A percentile compares a stretch with the other conserved stretches of the same genome.
phyloP scores from a whole-genome alignment of 139 green algal genomes.

The Choricystis sp. region DNA sequence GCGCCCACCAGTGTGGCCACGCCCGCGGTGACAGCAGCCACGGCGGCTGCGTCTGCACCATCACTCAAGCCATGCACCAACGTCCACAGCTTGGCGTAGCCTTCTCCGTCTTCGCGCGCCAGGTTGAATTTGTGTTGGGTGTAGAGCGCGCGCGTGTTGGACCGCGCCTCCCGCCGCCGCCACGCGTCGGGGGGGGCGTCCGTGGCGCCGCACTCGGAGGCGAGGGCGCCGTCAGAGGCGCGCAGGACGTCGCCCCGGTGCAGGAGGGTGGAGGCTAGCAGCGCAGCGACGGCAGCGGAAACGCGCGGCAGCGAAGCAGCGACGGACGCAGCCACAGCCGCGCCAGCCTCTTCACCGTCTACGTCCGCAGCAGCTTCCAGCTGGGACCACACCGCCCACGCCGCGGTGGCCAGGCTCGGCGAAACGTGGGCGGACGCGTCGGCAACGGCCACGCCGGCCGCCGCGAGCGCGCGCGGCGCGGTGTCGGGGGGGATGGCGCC shows the following conservation, averaged over 20 bases:
- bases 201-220: too few relatives aligned
- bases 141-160: conserved; percentile 50
- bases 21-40: conserved; percentile 8
- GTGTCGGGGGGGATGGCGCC: too few relatives aligned
- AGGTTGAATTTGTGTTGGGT: conserved; percentile 78
- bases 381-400: neutral
- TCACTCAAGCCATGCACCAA: conserved; percentile 16
- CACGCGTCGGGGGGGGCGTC: conserved; percentile 2
- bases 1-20: conserved; percentile 64
- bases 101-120: conserved; percentile 75
- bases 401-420: neutral
- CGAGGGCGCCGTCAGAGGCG: neutral
- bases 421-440: neutral
- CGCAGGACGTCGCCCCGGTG: neutral
- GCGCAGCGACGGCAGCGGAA: too few relatives aligned
- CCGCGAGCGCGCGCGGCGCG: too few relatives aligned
- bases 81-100: conserved; percentile 70
- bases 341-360: neutral
- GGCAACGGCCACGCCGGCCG: too few relatives aligned
- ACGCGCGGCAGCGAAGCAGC: neutral
- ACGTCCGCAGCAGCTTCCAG: neutral
- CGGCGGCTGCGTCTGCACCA: conserved; percentile 2
- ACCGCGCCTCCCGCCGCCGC: conserved; percentile 25
- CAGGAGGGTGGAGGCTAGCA: neutral
- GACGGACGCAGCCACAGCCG: neutral